These are phyloP conservation scores for Biancaea sappan DNA, from an alignment of 306 rosid species.

Conservation along the genomic window DNA sequence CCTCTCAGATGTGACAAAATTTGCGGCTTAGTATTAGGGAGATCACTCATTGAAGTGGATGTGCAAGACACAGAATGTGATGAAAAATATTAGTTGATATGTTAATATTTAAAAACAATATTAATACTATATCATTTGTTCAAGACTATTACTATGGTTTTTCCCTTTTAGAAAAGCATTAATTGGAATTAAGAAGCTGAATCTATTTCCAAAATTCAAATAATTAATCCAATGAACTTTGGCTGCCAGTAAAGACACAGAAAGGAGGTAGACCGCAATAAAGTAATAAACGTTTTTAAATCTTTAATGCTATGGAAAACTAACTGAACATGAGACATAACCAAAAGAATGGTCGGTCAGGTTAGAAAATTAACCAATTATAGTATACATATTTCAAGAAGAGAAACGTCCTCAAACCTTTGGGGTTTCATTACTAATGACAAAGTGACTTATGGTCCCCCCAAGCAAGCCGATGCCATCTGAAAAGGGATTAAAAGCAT, in stretches of 20 bases:
- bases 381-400: constrained; percentile 18
- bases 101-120: not conserved
- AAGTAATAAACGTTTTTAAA: not conserved
- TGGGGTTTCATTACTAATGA: constrained; percentile 65
- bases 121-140: constrained; percentile 1
- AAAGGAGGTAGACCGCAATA: constrained; percentile 5
- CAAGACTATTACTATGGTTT: not conserved
- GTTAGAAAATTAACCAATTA: constrained; percentile 24
- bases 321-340: not conserved
- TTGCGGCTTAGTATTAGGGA: not conserved
- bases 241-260: constrained; percentile 10
- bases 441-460: constrained; percentile 83
- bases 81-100: not conserved
- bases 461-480: constrained; percentile 95
- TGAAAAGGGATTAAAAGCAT: constrained; percentile 46
- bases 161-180: constrained; percentile 4
- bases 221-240: not conserved
- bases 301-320: not conserved
- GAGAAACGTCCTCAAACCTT: constrained; percentile 61
- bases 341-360: not conserved
- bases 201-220: not conserved
- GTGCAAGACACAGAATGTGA: not conserved
- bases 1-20: not conserved
- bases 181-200: constrained; percentile 12
- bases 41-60: not conserved